These are phyloP conservation scores for Rubia occidens DNA, from an alignment of 305 asterid species.

Conservation along the genomic window DNA sequence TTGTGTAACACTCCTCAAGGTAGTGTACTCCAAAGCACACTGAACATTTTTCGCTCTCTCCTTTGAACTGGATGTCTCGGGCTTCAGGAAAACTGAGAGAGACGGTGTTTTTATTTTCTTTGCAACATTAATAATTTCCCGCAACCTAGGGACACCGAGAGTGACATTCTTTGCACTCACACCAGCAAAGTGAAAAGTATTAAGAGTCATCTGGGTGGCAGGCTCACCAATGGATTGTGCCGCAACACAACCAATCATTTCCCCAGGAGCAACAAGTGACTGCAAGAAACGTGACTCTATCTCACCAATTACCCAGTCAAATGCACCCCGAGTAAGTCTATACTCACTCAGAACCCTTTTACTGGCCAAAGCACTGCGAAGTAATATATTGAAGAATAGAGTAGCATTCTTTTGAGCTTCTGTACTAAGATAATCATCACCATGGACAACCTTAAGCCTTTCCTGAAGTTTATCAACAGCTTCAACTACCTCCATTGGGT, in stretches of 20 bases:
- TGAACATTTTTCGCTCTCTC: conserved; percentile 94
- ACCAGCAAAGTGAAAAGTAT: conserved; percentile 98
- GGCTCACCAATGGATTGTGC: conserved; percentile 99
- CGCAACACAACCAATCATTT: conserved; percentile 98
- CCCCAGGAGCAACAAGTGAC: conserved; percentile 96
- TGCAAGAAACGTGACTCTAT: conserved; percentile 93
- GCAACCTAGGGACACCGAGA: conserved; percentile 94
- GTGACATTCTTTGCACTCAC: conserved; percentile 99
- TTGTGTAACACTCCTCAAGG: conserved; percentile 87
- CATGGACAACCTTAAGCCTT: conserved; percentile 91
- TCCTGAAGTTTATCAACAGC: conserved; percentile 96
- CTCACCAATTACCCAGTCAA: conserved; percentile 98
- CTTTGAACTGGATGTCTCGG: conserved; percentile 65
- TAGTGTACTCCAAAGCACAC: conserved; percentile 93
- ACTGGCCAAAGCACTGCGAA: conserved; percentile 95
- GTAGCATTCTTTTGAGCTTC: conserved; percentile 99
- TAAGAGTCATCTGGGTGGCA: conserved; percentile 98
- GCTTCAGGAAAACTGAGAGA: conserved; percentile 81
- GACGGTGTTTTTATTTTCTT: conserved; percentile 96
- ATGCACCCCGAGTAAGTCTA: conserved; percentile 88
- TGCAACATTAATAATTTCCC: conserved; percentile 97
- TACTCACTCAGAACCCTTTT: conserved; percentile 91
- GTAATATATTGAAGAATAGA: conserved; percentile 87
- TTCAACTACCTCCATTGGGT: conserved; percentile 98
- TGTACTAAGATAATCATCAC: conserved; percentile 92